These are phyloP conservation scores for Aspergillus sclerotiicarbonarius DNA, from an alignment of 495 filamentous ascomycete species.

Conservation along the genomic window DNA sequence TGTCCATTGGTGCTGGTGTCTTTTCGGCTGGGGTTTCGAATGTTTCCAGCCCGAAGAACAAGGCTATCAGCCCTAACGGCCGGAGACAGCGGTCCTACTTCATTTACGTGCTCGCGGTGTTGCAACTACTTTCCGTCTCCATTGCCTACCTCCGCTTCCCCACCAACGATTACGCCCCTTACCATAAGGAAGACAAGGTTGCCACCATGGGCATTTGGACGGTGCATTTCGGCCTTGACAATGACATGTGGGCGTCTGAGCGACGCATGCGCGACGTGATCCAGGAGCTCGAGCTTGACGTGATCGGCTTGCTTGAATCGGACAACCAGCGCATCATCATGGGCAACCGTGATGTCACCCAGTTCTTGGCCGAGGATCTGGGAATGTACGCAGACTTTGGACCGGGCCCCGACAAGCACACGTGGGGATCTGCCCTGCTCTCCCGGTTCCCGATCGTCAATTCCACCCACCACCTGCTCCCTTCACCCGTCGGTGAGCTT, in stretches of 20 bases:
- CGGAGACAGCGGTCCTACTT: conserved; percentile 64
- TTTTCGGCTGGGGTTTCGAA: conserved; percentile 67
- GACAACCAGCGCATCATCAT: conserved; percentile 99
- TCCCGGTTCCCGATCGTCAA: conserved; percentile 98
- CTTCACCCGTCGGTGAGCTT: conserved; percentile 89
- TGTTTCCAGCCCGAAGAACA: conserved; percentile 43
- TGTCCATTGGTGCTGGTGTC: conserved; percentile 80
- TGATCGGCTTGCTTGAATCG: conserved; percentile 88
- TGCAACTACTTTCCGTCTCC: conserved; percentile 77
- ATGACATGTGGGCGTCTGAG: conserved; percentile 98
- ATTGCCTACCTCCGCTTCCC: conserved; percentile 94
- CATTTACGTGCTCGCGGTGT: conserved; percentile 64
- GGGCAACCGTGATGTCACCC: conserved; percentile 96
- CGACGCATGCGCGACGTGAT: conserved; percentile 90
- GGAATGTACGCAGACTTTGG: conserved; percentile 99
- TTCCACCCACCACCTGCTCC: conserved; percentile 92
- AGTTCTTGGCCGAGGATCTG: conserved; percentile 91
- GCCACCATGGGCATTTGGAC: conserved; percentile 98
- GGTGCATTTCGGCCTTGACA: conserved; percentile 96
- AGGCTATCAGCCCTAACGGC: conserved; percentile 52
- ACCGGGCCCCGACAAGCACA: conserved; percentile 98
- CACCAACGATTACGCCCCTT: conserved; percentile 83
- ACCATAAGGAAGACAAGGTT: conserved; percentile 81
- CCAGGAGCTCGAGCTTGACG: conserved; percentile 89
- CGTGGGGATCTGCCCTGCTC: conserved; percentile 89